Conservation (phyloP, 106 monocot genomes). For the Allium cepa region DNA sequence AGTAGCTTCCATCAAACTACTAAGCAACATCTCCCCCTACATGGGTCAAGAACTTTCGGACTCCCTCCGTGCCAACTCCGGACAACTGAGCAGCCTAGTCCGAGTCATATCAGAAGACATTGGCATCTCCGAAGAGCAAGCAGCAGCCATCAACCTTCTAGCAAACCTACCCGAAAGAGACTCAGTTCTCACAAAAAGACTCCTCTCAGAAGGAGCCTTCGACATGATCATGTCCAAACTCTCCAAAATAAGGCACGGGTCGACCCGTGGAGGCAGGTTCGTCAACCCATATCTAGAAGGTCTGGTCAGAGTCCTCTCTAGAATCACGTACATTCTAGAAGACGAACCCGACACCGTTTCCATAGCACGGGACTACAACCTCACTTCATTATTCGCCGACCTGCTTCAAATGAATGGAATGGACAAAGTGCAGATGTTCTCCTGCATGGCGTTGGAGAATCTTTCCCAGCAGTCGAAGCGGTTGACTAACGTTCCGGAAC, state of each 20-base stretch:
- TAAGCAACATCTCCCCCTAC: slow-evolving; percentile 65
- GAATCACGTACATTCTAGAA: slow-evolving; percentile 60
- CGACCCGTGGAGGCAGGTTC: slow-evolving; percentile 52
- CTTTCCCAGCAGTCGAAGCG: slow-evolving; percentile 66
- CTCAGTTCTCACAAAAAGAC: slow-evolving; percentile 46
- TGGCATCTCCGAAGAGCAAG: slow-evolving; percentile 82
- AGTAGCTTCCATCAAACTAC: slow-evolving; percentile 64
- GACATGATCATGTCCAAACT: slow-evolving; percentile 46
- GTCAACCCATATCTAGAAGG: slow-evolving; percentile 62
- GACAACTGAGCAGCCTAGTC: slow-evolving; percentile 58
- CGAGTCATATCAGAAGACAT: slow-evolving; percentile 52
- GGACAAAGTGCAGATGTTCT: slow-evolving; percentile 64
- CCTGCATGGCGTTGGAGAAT: slow-evolving; percentile 72
- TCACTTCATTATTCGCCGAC: slow-evolving; percentile 56
- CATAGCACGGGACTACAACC: slow-evolving; percentile 51
- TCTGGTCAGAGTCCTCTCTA: slow-evolving; percentile 58
- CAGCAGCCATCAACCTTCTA: slow-evolving; percentile 68
- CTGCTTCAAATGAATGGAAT: slow-evolving; percentile 70
- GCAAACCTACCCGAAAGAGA: slow-evolving; percentile 75
- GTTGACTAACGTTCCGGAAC: slow-evolving; percentile 31
- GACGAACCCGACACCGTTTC: slow-evolving; percentile 29
- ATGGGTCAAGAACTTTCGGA: slow-evolving; percentile 75
- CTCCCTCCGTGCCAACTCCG: slow-evolving; percentile 41
- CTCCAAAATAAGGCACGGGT: slow-evolving; percentile 37
- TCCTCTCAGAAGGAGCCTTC: slow-evolving; percentile 68